Base-by-base conservation (phyloP, 371 early-diverging fungal species). In the Mycotypha africana region DNA sequence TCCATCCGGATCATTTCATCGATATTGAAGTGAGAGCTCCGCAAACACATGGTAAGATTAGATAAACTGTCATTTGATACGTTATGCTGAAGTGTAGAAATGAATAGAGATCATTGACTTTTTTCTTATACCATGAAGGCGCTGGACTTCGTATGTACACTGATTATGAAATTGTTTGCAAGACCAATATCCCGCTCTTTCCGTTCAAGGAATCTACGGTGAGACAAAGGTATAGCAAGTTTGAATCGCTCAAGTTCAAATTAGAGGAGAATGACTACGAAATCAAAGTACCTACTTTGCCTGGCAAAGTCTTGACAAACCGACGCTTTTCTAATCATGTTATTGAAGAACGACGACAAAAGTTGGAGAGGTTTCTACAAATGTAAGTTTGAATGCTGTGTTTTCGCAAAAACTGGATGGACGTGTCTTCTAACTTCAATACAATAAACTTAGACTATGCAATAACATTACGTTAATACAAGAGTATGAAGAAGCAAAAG, bases 261-360 rank as follows among this genome's bases (percentile, higher is more conserved):
- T 70, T 97, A 46, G 94, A 94, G 65, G 76, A 90, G 10, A 95
- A 97, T 62, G 83, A 85, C 14, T 67, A 78, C 42, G 80, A 91
- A 48, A 97, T 97, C 46, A 95, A 91, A 59, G 91, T 97, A 24
- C 98, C 98, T 26, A 79, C 85, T 21, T 75, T 97, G 33, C 98
- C 98, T 7, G 95, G 95, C 35, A 97, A 97, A 65, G 94, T 95
- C 31, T 93, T 93, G 51, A 91, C 89, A 26, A 94, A 95, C 62
- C n/a, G n/a, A n/a, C 78, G 95, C 44, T 95, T 97, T 60, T 61
- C 86, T 16, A 92, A 93, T 38, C 90, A 93, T 49, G 91, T 95
- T 21, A 88, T 97, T 53, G 97, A 97, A 56, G 67, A 82, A 51
- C 84, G 98, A 38, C 72, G 95, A 43, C 82, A 79, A 47, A 94